phyloP scores from a whole-genome alignment of 208 protist genomes.

The Crithidia fasciculata region DNA sequence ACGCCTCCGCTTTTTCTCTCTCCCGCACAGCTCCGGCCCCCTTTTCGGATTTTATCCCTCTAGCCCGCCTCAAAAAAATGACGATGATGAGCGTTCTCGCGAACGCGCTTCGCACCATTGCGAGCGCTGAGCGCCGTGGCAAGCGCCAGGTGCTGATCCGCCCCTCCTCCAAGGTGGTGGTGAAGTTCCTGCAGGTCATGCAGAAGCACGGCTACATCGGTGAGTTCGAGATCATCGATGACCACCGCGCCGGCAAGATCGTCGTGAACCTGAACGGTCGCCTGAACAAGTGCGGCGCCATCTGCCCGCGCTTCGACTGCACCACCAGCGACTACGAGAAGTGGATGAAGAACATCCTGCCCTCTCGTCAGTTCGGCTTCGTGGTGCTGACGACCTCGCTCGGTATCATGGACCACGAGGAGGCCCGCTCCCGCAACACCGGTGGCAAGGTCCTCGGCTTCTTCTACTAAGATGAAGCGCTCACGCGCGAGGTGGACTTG shows the following conservation, averaged over 20 bases:
- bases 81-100: slow-evolving; percentile 99
- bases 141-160: slow-evolving; percentile 99
- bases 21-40: slow-evolving; percentile 1
- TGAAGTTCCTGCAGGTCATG: slow-evolving; percentile 99
- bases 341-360: slow-evolving; percentile 99
- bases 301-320: slow-evolving; percentile 99
- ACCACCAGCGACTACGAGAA: slow-evolving; percentile 97
- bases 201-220: slow-evolving; percentile 99
- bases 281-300: slow-evolving; percentile 99
- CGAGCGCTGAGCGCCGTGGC: slow-evolving; percentile 99
- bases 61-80: slow-evolving; percentile 92
- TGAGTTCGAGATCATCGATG: slow-evolving; percentile 99
- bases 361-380: slow-evolving; percentile 99
- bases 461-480: slow-evolving; percentile 97
- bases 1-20: background rate
- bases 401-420: slow-evolving; percentile 99
- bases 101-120: slow-evolving; percentile 98
- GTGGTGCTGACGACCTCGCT: slow-evolving; percentile 99
- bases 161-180: slow-evolving; percentile 99
- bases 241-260: slow-evolving; percentile 99
- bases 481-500: background rate
- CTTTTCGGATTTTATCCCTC: slow-evolving; percentile 19
- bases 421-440: slow-evolving; percentile 98
- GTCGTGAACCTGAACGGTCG: slow-evolving; percentile 99
- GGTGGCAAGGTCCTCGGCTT: slow-evolving; percentile 99